These are phyloP conservation scores for Boletus reticuloceps DNA, from an alignment of 768 basidiomycete genomes.

Conservation along the genomic window DNA sequence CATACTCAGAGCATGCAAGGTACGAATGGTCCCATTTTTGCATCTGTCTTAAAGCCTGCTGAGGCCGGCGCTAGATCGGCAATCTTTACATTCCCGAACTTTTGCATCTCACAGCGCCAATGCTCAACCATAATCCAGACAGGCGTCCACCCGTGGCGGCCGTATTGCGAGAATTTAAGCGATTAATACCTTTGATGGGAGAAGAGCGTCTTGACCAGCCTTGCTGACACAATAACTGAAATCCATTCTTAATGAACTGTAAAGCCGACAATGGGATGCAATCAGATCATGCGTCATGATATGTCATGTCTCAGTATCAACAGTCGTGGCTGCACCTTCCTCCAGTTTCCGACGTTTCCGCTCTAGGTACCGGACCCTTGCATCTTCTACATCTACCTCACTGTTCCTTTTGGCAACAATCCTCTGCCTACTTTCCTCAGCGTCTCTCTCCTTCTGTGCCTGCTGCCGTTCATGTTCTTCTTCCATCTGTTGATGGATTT, in stretches of 20 bases:
- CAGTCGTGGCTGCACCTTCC: conserved; percentile 15
- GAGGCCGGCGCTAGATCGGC: conserved; percentile 41
- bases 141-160: conserved; percentile 49
- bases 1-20: conserved; percentile 64
- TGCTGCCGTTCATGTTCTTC: conserved; percentile 64
- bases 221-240: conserved; percentile 3
- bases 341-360: conserved; percentile 80
- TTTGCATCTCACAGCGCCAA: conserved; percentile 51
- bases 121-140: conserved; percentile 54
- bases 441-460: conserved; percentile 54
- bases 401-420: conserved; percentile 74
- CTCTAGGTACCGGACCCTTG: conserved; percentile 70
- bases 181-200: conserved; percentile 42
- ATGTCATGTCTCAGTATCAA: conserved; percentile 1
- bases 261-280: too few species aligned
- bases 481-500: conserved; percentile 77
- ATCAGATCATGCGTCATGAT: conserved; percentile 4
- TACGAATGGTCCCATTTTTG: conserved; percentile 27
- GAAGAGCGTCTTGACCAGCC: conserved; percentile 29
- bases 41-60: background rate
- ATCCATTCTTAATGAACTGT: background rate
- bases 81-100: conserved; percentile 60
- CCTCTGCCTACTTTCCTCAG: conserved; percentile 63
- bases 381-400: conserved; percentile 68
- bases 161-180: conserved; percentile 53